phyloP scores from a whole-genome alignment of 2,329 filamentous ascomycete genomes.

The Colletotrichum tamarilloi region DNA sequence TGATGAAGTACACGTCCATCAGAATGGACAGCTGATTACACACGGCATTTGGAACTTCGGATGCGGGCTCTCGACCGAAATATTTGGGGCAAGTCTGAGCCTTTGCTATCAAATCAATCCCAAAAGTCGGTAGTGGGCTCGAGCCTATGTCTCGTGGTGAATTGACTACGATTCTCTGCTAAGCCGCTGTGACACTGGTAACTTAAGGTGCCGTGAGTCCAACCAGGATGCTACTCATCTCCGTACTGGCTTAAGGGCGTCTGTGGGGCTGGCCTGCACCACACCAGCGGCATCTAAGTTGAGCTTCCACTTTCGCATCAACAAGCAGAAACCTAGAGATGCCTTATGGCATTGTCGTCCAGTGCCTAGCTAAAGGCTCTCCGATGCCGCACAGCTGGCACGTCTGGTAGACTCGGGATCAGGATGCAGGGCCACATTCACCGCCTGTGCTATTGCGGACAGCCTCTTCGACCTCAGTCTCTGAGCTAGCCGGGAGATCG shows the following conservation, averaged over 20 bases:
- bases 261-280: too few species aligned
- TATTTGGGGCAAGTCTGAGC: neutral
- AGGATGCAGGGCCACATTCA: neutral
- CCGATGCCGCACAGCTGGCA: neutral
- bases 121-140: too few species aligned
- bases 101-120: neutral
- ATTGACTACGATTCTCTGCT: too few species aligned
- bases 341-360: neutral
- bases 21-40: neutral
- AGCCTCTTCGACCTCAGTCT: neutral
- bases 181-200: too few species aligned
- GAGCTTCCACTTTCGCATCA: too few species aligned
- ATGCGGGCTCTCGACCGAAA: neutral
- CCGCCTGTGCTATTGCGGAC: too few species aligned
- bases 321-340: too few species aligned
- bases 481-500: neutral
- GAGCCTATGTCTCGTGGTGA: too few species aligned
- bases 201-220: too few species aligned
- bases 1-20: neutral
- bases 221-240: too few species aligned
- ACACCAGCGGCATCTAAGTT: too few species aligned
- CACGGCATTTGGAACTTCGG: neutral
- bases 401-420: neutral
- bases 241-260: too few species aligned
- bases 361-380: neutral